Base-by-base conservation (phyloP, 129 eudicot species). In the Helichrysum umbraculigerum region DNA sequence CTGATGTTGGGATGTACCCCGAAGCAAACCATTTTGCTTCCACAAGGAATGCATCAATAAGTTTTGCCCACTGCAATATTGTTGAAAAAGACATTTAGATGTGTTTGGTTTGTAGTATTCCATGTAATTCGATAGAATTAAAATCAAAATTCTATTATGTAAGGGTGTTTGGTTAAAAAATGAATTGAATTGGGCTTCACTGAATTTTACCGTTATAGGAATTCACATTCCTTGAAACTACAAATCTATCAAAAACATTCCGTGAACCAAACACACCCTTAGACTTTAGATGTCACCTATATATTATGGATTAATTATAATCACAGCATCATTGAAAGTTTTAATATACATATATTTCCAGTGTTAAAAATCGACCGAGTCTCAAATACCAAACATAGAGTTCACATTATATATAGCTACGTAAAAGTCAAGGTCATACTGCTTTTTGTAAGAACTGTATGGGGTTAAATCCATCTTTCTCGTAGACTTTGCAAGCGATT, bases 21-120 rank as follows among this genome's bases (percentile, higher is more conserved):
- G 83, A 83, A 54, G 76, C 79, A 64, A 85, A 83, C 88, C 88
- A 88, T 59, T 78, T 78, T 35, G 86, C 76, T 85, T 88, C 93
- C 63, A 83, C 86, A 5, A 88, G 65, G 33, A 85, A 88, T 42
- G 89, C 89, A 7, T 78, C 34, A 72, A 84, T 85, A 63, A 85
- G 83, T 62, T 20, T 76, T 8, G 20, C 81, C 92, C 92, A 88
- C 87, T 87, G 47, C 62, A 73, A 39, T 62, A 5, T 33, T 35
- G 30, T 32, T 44, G 25, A 19, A 4, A 0, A 6, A 66, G 7
- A 4, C 71, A 12, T 68, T 20, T 59, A 17, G 65, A 7, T 34
- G 25, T 4, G 34, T 32, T 32, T 32, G 34, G 34, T 32, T 32
- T 2, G 34, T 1, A 35, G 39, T 4, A 35, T 35, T 35, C 7